phyloP scores from a whole-genome alignment of 768 basidiomycete species.

The button mushroom (Agaricus bisporus) region DNA sequence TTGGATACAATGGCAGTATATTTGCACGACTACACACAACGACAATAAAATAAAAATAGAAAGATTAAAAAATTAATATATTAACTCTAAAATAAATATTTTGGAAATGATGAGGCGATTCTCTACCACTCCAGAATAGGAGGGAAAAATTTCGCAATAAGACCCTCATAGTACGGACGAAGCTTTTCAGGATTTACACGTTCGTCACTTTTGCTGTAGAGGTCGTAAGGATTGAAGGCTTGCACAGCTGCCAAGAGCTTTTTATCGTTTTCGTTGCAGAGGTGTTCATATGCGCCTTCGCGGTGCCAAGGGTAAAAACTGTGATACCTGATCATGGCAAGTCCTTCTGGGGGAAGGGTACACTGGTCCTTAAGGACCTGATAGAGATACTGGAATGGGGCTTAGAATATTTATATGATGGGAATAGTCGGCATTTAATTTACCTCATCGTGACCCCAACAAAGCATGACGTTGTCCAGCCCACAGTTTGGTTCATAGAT shows the following conservation, averaged over 20 bases:
- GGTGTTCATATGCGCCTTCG: constrained; percentile 77
- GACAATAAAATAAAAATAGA: background rate
- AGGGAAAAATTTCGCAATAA: constrained; percentile 87
- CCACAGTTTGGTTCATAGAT: constrained; percentile 78
- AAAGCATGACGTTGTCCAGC: constrained; percentile 81
- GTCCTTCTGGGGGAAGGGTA: constrained; percentile 69
- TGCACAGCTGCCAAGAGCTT: constrained; percentile 65
- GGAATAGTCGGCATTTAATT: constrained; percentile 19
- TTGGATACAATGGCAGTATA: too few species aligned
- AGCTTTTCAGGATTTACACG: constrained; percentile 56
- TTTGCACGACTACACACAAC: background rate
- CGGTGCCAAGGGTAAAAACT: constrained; percentile 97
- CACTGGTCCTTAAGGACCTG: constrained; percentile 80
- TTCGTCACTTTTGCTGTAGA: constrained; percentile 85
- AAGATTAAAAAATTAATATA: background rate
- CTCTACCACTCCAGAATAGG: constrained; percentile 71
- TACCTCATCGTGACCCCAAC: constrained; percentile 91
- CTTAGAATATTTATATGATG: constrained; percentile 6
- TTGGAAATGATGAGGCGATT: background rate
- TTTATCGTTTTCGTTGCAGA: constrained; percentile 67
- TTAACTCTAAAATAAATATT: too few species aligned
- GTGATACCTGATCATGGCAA: constrained; percentile 93
- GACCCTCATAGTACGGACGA: constrained; percentile 74
- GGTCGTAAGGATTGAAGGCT: constrained; percentile 91
- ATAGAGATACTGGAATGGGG: constrained; percentile 62